Base-by-base conservation (phyloP, 106 monocot genomes). In the Vanilla planifolia region DNA sequence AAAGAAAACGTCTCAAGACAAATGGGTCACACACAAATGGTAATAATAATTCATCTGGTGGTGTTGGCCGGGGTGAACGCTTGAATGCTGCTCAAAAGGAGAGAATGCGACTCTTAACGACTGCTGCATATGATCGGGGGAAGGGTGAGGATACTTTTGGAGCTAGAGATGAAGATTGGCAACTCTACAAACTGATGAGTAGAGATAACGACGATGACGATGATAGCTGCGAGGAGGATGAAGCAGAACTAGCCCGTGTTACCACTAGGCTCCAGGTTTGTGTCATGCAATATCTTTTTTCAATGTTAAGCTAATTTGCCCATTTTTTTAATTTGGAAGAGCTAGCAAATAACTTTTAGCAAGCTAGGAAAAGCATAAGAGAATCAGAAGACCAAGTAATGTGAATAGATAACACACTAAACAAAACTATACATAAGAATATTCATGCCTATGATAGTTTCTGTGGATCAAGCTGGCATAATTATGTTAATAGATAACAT, bases 61-160 rank as follows among this genome's bases (percentile, higher is more conserved):
- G 73, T 61, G 67, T 82, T 47, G 96, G 96, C 45, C 90, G 91
- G 22, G 91, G 96, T 27, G 96, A 91, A 65, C 80, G 96, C 3
- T 61, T 96, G 61, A 96, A 77, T 77, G 87, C 87, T 23, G 84
- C 87, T 72, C 96, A 96, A 63, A 91, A 69, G 60, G 96, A 96
- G 61, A 86, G 91, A 60, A 96, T 96, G 96, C 86, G 91, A 35
- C 91, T 96, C 32, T 66, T 96, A 45, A 82, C 96, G 16, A 87
- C 91, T 24, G 96, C 96, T 48, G 90, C 86, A 64, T 91, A 79
- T 74, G 96, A 96, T 81, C 75, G 96, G 17, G 91, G 96, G 29
- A 96, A 91, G 59, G 91, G 96, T 43, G 91, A 96, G 67, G 96
- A 96, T 56, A 96, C 96, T 30, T 96, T 91, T 75, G 96, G 96